These are phyloP conservation scores for Dactylellina leptospora DNA, from an alignment of 2,329 filamentous ascomycete genomes.

Conservation along the genomic window DNA sequence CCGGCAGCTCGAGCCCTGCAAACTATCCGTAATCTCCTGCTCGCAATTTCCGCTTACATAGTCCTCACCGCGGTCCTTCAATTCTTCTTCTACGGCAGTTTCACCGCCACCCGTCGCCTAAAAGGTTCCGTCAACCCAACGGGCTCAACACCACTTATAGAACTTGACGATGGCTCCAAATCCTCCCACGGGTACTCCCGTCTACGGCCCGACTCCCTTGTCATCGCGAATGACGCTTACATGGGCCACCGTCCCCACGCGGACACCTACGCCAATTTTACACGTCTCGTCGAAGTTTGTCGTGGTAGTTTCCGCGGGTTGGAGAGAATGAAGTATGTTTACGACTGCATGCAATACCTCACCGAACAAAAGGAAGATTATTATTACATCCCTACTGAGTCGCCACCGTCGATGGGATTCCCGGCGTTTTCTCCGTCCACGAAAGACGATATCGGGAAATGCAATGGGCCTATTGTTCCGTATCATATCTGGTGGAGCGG, in stretches of 20 bases:
- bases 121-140: slow-evolving; percentile 1
- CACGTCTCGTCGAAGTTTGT: slow-evolving; percentile 66
- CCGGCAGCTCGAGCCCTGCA: slow-evolving; percentile 46
- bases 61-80: slow-evolving; percentile 39
- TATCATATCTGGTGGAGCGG: slow-evolving; percentile 69
- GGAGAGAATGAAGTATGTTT: slow-evolving; percentile 67
- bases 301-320: slow-evolving; percentile 65
- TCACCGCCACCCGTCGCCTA: slow-evolving; percentile 28
- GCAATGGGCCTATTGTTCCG: slow-evolving; percentile 67
- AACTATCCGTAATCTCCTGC: slow-evolving; percentile 41
- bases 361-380: slow-evolving; percentile 65
- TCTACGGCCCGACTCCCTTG: slow-evolving; percentile 65
- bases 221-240: slow-evolving; percentile 65
- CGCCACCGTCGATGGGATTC: slow-evolving; percentile 59
- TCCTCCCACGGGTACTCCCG: slow-evolving; percentile 60
- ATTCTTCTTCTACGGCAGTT: slow-evolving; percentile 49
- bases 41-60: slow-evolving; percentile 41
- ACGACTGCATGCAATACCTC: slow-evolving; percentile 66
- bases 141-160: slow-evolving; percentile 1
- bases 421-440: slow-evolving; percentile 58
- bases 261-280: slow-evolving; percentile 66
- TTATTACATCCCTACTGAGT: slow-evolving; percentile 60
- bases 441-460: slow-evolving; percentile 63
- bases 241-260: slow-evolving; percentile 65
- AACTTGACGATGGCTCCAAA: slow-evolving; percentile 61